These are phyloP conservation scores for Murraya koenigii DNA, from an alignment of 345 rosid species.

Conservation along the genomic window DNA sequence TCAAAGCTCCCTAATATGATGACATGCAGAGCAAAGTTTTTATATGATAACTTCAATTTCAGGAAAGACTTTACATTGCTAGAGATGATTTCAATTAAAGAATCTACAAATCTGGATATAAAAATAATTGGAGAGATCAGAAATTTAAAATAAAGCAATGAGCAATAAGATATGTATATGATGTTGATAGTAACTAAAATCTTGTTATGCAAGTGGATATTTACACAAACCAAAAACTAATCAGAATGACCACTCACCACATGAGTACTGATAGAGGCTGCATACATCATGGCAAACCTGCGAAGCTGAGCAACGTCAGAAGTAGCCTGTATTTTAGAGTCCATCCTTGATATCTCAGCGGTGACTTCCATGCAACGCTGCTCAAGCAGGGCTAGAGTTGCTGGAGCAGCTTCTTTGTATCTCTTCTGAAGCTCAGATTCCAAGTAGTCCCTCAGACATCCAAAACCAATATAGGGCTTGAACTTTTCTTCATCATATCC, in stretches of 20 bases:
- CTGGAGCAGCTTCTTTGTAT: conserved; percentile 91
- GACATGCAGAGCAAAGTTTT: conserved; percentile 19
- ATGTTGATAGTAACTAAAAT: not conserved
- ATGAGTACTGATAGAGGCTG: conserved; percentile 83
- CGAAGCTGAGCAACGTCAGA: conserved; percentile 90
- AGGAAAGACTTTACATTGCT: not conserved
- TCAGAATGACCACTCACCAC: conserved; percentile 51
- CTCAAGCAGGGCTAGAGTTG: conserved; percentile 95
- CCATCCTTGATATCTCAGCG: conserved; percentile 61
- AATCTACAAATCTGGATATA: not conserved
- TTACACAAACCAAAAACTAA: not conserved
- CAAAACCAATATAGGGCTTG: conserved; percentile 65
- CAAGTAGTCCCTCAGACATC: conserved; percentile 75
- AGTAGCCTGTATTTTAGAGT: conserved; percentile 75
- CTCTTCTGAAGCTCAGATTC: conserved; percentile 94
- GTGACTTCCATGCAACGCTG: conserved; percentile 77
- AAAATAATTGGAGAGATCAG: not conserved
- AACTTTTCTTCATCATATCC: conserved; percentile 96
- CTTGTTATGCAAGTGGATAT: not conserved
- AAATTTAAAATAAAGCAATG: not conserved
- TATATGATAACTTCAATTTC: not conserved
- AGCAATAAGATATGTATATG: not conserved
- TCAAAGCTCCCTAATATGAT: conserved; percentile 63
- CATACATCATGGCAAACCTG: conserved; percentile 76
- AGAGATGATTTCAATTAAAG: not conserved